Percentiles rank a stretch among this genome's conserved stretches.
Evolutionary conservation across 208 protist genomes (phyloP).

Genomic region (Kentomonas sorsogonicus): DNA sequence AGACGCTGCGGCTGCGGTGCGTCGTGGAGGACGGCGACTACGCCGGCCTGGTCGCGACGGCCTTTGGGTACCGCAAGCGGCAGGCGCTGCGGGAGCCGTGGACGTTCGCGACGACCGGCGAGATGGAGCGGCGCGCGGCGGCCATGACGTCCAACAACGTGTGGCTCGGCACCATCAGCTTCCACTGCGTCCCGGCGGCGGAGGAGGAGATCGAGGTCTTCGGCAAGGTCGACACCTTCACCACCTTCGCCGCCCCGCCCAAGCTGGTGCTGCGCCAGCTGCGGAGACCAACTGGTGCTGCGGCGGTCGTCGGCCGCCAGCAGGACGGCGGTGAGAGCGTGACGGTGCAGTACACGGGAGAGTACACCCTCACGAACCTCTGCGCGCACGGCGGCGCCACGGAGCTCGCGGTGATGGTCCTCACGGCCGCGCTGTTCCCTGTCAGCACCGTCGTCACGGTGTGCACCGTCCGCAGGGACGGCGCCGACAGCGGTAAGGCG

Average conservation of each 20-base stretch:
- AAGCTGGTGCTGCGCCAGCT: constrained; percentile 12
- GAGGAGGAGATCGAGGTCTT: constrained; percentile 80
- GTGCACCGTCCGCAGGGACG: too few relatives aligned
- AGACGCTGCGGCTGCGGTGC: constrained; percentile 66
- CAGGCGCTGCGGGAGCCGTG: constrained; percentile 17
- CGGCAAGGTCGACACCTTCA: constrained; percentile 55
- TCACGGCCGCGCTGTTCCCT: too few relatives aligned
- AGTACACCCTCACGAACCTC: background rate
- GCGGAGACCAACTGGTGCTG: background rate
- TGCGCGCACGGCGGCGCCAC: background rate
- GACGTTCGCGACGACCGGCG: constrained; percentile 54
- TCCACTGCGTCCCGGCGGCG: constrained; percentile 60
- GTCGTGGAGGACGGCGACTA: constrained; percentile 47
- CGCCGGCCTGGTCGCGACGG: constrained; percentile 33
- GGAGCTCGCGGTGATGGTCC: background rate
- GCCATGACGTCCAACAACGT: constrained; percentile 43
- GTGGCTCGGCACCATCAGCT: constrained; percentile 69
- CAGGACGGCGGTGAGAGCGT: background rate
- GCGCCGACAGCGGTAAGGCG: constrained; percentile 32
- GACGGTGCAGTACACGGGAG: background rate
- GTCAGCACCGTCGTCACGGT: too few relatives aligned
- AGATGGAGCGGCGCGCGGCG: constrained; percentile 40
- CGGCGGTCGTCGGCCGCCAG: background rate
- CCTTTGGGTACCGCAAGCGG: constrained; percentile 52
- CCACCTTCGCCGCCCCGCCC: constrained; percentile 53